Conservation (phyloP, 2,329 filamentous ascomycete species). For the Nothophaeocryptopus gaeumannii region DNA sequence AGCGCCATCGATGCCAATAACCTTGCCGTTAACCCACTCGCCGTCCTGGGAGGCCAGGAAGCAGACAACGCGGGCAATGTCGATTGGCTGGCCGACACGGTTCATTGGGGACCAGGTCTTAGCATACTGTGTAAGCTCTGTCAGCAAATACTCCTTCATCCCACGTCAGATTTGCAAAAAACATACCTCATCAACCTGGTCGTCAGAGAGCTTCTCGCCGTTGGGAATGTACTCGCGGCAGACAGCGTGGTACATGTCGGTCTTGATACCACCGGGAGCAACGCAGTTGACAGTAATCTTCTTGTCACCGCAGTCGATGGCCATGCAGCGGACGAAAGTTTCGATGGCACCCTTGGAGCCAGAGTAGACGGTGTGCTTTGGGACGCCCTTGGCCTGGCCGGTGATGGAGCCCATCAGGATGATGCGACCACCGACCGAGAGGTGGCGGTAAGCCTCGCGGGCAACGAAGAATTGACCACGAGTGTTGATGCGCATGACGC, state of each 20-base stretch:
- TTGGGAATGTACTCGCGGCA: constrained; percentile 62
- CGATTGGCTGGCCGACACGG: constrained; percentile 65
- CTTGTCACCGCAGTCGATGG: constrained; percentile 54
- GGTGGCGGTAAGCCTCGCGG: constrained; percentile 54
- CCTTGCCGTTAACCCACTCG: constrained; percentile 56
- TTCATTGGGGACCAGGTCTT: constrained; percentile 62
- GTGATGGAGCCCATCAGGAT: constrained; percentile 57
- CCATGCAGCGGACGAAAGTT: constrained; percentile 55
- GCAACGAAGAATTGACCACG: constrained; percentile 64
- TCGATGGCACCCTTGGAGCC: constrained; percentile 55
- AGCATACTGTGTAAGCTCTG: constrained; percentile 48
- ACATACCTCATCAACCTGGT: constrained; percentile 55
- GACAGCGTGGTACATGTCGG: constrained; percentile 60
- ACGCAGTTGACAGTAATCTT: constrained; percentile 61
- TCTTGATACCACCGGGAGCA: constrained; percentile 55
- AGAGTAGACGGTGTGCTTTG: constrained; percentile 55
- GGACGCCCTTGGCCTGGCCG: constrained; percentile 55
- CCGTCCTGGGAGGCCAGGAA: constrained; percentile 58
- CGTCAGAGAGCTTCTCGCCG: constrained; percentile 55
- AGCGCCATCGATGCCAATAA: constrained; percentile 48
- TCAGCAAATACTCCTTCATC: constrained; percentile 10
- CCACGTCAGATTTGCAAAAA: not conserved
- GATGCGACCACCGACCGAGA: constrained; percentile 51
- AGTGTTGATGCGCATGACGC: constrained; percentile 61
- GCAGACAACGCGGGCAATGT: constrained; percentile 65